Conservation (phyloP, 495 filamentous ascomycete species). For the Venustampulla echinocandica region DNA sequence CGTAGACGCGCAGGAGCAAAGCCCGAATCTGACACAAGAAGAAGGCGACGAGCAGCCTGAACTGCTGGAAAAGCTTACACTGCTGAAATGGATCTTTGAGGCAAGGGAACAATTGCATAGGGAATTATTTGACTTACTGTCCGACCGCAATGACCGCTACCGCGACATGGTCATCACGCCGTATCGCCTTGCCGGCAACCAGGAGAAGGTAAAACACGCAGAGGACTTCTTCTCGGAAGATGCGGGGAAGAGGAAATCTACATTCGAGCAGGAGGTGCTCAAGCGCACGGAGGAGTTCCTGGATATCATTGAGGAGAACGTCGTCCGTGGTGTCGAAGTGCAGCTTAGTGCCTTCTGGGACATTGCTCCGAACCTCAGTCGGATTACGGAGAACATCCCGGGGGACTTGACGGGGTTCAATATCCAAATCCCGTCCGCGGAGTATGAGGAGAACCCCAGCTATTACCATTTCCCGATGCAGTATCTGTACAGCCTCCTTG, state of each 20-base stretch:
- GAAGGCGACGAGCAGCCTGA: constrained; percentile 95
- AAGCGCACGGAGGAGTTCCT: constrained; percentile 70
- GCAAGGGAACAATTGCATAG: constrained; percentile 78
- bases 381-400: constrained; percentile 71
- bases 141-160: constrained; percentile 78
- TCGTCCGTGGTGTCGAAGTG: constrained; percentile 77
- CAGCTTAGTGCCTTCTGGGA: constrained; percentile 96
- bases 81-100: constrained; percentile 97
- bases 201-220: constrained; percentile 66
- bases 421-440: constrained; percentile 63
- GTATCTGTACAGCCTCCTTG: constrained; percentile 76
- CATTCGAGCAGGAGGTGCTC: constrained; percentile 57
- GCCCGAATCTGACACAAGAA: constrained; percentile 78
- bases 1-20: constrained; percentile 59
- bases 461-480: constrained; percentile 74
- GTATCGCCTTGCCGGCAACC: constrained; percentile 60
- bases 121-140: constrained; percentile 73
- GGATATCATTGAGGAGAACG: constrained; percentile 74
- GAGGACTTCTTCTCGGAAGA: constrained; percentile 76
- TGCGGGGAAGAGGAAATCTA: constrained; percentile 53
- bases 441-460: constrained; percentile 76
- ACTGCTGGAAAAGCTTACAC: constrained; percentile 83
- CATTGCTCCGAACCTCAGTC: constrained; percentile 73
- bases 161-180: constrained; percentile 70
- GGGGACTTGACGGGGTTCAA: constrained; percentile 29